phyloP scores from a whole-genome alignment of 257 asterid species.

The Handroanthus guayacan region DNA sequence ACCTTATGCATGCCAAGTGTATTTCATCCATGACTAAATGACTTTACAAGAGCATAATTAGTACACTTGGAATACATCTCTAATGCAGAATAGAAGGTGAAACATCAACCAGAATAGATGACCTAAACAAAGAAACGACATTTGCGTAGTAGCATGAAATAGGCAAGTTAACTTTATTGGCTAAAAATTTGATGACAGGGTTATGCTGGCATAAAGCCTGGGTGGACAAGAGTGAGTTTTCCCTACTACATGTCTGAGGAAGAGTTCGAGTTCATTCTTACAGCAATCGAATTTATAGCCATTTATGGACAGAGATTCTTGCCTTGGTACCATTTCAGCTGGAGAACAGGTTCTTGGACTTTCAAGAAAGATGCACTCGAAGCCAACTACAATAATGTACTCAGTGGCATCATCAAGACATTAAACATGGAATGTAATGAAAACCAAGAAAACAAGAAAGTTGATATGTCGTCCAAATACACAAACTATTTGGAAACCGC shows the following conservation, averaged over 20 bases:
- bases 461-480: conserved; percentile 33
- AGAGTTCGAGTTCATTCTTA: conserved; percentile 63
- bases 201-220: conserved; percentile 70
- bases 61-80: too few species aligned
- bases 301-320: conserved; percentile 69
- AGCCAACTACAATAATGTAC: conserved; percentile 14
- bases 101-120: too few species aligned
- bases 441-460: conserved; percentile 1
- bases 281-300: conserved; percentile 66
- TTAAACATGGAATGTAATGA: conserved; percentile 28
- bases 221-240: conserved; percentile 86
- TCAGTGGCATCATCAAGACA: conserved; percentile 36
- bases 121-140: too few species aligned
- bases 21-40: too few species aligned
- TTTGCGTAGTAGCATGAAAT: too few species aligned
- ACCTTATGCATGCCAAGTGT: too few species aligned
- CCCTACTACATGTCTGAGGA: conserved; percentile 74
- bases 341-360: conserved; percentile 73
- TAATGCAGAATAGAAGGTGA: too few species aligned
- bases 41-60: too few species aligned
- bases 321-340: conserved; percentile 55
- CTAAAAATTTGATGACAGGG: conserved; percentile 45
- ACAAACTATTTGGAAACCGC: conserved; percentile 61
- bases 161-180: too few species aligned
- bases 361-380: conserved; percentile 43